Evolutionary conservation across 1,284 basidiomycete genomes (phyloP).

Genomic region (Tetrapyrgos nigripes): DNA sequence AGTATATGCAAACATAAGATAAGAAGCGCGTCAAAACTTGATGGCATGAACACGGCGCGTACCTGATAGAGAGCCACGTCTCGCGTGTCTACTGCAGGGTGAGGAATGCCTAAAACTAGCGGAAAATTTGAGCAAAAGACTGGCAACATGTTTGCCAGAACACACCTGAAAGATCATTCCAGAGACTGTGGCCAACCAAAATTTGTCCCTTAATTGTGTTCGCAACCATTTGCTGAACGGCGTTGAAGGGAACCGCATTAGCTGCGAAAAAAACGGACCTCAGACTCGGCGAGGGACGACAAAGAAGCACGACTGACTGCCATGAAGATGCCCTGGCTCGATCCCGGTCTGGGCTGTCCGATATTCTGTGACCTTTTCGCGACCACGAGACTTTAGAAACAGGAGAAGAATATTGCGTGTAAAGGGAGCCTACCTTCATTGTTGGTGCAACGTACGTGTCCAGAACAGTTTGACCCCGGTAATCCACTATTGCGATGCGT

Average conservation of each 20-base stretch:
- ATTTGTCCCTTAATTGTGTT: slow-evolving; percentile 69
- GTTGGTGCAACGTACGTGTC: slow-evolving; percentile 73
- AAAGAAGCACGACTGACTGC: slow-evolving; percentile 43
- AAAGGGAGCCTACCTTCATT: slow-evolving; percentile 44
- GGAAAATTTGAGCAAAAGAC: slow-evolving; percentile 17
- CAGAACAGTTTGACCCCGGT: slow-evolving; percentile 60
- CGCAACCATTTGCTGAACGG: slow-evolving; percentile 69
- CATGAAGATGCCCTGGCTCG: slow-evolving; percentile 55
- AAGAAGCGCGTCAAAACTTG: slow-evolving; percentile 12
- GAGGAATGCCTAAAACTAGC: slow-evolving; percentile 80
- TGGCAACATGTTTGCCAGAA: slow-evolving; percentile 11
- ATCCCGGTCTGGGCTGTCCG: slow-evolving; percentile 77
- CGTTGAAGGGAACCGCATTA: slow-evolving; percentile 57
- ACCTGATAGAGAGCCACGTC: slow-evolving; percentile 80
- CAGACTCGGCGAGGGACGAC: neutral
- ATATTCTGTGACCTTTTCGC: slow-evolving; percentile 70
- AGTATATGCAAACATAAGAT: slow-evolving; percentile 10
- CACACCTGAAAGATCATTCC: slow-evolving; percentile 79
- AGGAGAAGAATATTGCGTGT: neutral
- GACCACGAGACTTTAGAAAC: neutral
- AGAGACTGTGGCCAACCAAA: slow-evolving; percentile 75
- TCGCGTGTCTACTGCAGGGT: slow-evolving; percentile 79
- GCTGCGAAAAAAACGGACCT: slow-evolving; percentile 42
- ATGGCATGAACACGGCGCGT: slow-evolving; percentile 12
- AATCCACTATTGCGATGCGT: slow-evolving; percentile 69